A percentile compares a stretch with the other conserved stretches of the same genome.
These are phyloP conservation scores for Thielaviopsis punctulata DNA, from an alignment of 2,329 filamentous ascomycete genomes.

Conservation along the genomic window DNA sequence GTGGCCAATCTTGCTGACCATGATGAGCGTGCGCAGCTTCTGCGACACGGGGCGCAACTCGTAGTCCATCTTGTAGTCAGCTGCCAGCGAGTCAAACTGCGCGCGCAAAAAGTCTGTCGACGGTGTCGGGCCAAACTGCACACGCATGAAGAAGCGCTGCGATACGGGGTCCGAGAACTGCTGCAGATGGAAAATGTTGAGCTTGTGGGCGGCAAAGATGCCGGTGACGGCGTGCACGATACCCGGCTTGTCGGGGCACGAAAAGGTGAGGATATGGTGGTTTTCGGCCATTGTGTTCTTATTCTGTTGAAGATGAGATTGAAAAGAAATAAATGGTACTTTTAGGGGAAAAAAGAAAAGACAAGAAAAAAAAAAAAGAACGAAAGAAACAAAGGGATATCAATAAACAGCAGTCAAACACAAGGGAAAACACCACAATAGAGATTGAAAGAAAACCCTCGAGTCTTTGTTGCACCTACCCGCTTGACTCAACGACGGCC, in stretches of 20 bases:
- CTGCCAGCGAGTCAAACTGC: slow-evolving; percentile 43
- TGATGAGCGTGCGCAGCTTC: slow-evolving; percentile 65
- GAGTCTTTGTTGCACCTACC: too few relatives aligned
- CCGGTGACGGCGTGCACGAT: slow-evolving; percentile 75
- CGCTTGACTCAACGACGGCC: too few relatives aligned
- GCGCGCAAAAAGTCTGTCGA: slow-evolving; percentile 33
- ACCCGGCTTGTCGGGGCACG: slow-evolving; percentile 68
- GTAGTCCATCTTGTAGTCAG: slow-evolving; percentile 51
- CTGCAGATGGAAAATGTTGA: slow-evolving; percentile 73
- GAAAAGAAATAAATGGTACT: neutral
- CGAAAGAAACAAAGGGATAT: neutral
- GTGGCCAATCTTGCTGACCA: slow-evolving; percentile 42
- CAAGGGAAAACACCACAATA: neutral
- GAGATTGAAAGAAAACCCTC: neutral
- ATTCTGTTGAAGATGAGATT: neutral
- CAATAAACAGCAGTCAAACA: neutral
- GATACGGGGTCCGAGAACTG: slow-evolving; percentile 65
- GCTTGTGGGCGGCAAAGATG: slow-evolving; percentile 51
- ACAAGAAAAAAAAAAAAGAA: neutral
- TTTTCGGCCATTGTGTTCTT: slow-evolving; percentile 8
- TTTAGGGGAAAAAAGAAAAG: neutral
- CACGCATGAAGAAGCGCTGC: slow-evolving; percentile 73
- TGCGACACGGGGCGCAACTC: slow-evolving; percentile 49
- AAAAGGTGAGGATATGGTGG: slow-evolving; percentile 56
- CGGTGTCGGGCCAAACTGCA: slow-evolving; percentile 52